A percentile compares a stretch with the other conserved stretches of the same genome.
Evolutionary conservation across 2,329 filamentous ascomycete genomes (phyloP).

Genomic region (Curvularia lunata): DNA sequence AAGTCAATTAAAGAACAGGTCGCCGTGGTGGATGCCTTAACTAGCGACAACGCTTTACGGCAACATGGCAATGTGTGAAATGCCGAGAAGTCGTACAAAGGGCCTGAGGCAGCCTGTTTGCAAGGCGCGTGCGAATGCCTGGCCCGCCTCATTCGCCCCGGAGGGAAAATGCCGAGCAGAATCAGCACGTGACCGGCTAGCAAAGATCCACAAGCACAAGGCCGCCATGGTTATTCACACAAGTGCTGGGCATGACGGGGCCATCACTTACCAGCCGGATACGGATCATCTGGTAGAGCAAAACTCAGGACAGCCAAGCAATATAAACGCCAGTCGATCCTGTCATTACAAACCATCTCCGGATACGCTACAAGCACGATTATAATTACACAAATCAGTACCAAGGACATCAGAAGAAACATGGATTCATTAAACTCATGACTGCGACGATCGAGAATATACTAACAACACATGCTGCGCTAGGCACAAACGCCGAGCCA

Average conservation of each 20-base stretch:
- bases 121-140: background rate
- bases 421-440: constrained; percentile 4
- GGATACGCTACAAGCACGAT: background rate
- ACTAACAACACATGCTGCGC: background rate
- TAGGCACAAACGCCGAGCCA: constrained; percentile 11
- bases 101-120: background rate
- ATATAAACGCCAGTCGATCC: background rate
- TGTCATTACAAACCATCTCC: background rate
- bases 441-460: background rate
- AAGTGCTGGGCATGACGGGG: background rate
- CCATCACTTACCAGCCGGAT: background rate
- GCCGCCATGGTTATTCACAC: background rate
- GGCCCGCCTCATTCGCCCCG: background rate
- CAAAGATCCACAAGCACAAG: background rate
- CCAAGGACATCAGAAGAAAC: background rate
- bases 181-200: background rate
- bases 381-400: background rate
- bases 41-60: background rate
- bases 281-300: background rate
- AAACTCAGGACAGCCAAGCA: background rate
- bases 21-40: background rate
- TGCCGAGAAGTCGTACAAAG: background rate
- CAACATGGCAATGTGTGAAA: background rate
- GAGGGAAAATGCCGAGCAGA: background rate
- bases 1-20: constrained; percentile 3